Conservation (phyloP, 495 filamentous ascomycete genomes). For the Aspergillus wentii region DNA sequence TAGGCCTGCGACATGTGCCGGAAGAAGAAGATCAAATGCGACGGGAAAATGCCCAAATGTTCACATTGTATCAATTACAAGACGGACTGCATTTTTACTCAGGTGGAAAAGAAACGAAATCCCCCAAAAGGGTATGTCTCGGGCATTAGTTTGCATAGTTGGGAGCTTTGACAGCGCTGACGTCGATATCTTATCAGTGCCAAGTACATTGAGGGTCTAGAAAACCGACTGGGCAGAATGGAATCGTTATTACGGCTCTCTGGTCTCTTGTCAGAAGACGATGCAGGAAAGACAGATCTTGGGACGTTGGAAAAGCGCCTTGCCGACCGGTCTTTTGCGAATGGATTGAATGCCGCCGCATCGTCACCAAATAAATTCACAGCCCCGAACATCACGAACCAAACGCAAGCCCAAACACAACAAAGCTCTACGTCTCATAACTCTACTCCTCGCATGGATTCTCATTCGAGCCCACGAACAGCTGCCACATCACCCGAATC, state of each 20-base stretch:
- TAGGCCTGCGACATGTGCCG: constrained; percentile 98
- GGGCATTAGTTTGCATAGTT: too few species aligned
- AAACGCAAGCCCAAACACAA: constrained; percentile 21
- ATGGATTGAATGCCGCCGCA: constrained; percentile 26
- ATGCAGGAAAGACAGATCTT: constrained; percentile 82
- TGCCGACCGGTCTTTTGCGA: constrained; percentile 53
- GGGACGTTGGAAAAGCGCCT: constrained; percentile 81
- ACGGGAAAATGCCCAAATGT: constrained; percentile 91
- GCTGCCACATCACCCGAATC: constrained; percentile 57
- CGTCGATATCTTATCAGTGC: constrained; percentile 49
- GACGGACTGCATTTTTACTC: constrained; percentile 94
- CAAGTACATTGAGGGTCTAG: constrained; percentile 96
- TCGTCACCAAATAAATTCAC: constrained; percentile 23
- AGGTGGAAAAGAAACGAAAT: constrained; percentile 97
- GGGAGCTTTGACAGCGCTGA: constrained; percentile 12
- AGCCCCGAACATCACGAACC: constrained; percentile 14
- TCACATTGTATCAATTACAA: constrained; percentile 98
- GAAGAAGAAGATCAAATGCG: constrained; percentile 99
- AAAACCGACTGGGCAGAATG: constrained; percentile 92
- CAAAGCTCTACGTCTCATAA: constrained; percentile 29
- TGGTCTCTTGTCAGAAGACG: constrained; percentile 81
- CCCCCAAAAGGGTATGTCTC: constrained; percentile 82
- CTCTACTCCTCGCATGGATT: constrained; percentile 45
- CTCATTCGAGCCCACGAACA: constrained; percentile 53
- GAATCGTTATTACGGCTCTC: constrained; percentile 83